Conservation (phyloP, 148 eudicot species). For the Vaccinium myrtillus region DNA sequence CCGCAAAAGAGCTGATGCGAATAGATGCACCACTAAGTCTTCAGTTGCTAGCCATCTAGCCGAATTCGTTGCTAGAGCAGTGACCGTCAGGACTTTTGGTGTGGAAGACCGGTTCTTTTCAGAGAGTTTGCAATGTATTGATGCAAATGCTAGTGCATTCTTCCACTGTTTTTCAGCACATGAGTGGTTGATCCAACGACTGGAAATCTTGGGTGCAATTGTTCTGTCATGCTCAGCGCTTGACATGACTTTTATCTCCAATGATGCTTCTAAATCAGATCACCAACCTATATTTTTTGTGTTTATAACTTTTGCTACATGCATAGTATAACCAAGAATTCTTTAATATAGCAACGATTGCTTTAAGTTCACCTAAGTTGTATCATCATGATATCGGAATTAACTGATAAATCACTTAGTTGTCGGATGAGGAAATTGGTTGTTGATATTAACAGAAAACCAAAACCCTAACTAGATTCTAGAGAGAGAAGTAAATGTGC, state of each 20-base stretch:
- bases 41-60: slow-evolving; percentile 52
- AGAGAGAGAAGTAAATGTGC: too few species aligned
- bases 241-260: slow-evolving; percentile 39
- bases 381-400: not conserved
- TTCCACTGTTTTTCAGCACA: slow-evolving; percentile 53
- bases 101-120: slow-evolving; percentile 49
- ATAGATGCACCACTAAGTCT: slow-evolving; percentile 64
- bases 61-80: slow-evolving; percentile 52
- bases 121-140: slow-evolving; percentile 36
- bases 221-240: slow-evolving; percentile 49
- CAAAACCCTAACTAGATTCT: too few species aligned
- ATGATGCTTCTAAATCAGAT: slow-evolving; percentile 41
- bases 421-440: slow-evolving; percentile 12
- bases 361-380: not conserved
- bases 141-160: slow-evolving; percentile 42
- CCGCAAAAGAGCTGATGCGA: slow-evolving; percentile 61
- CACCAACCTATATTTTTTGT: not conserved
- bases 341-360: not conserved
- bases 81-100: slow-evolving; percentile 59
- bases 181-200: slow-evolving; percentile 66
- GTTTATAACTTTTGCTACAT: not conserved
- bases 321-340: not conserved
- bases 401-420: not conserved
- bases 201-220: slow-evolving; percentile 47
- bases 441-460: too few species aligned